Base-by-base conservation (phyloP, 2,329 filamentous ascomycete genomes). In the Herpotrichia juniperi region DNA sequence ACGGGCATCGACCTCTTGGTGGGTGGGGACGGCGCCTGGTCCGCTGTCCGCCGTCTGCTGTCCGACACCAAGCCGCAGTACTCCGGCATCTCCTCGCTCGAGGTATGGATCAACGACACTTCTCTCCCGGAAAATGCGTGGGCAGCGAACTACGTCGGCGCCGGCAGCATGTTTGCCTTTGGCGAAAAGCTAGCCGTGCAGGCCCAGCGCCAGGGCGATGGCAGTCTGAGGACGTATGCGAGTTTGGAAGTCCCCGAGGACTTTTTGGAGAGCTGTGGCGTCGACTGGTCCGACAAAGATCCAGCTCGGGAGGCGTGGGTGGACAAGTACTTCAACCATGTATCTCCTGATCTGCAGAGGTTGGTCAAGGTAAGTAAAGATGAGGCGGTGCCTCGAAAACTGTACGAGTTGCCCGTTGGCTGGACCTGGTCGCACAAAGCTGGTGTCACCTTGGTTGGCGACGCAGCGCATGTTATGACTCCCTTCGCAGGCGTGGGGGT, bases 381-480 rank as follows among this genome's bases (percentile, higher is more conserved):
- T 19, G 34, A 42, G 2, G 8, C 61, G 2, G 54, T 26, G 2
- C 48, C 67, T 4, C 61, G 68, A 4, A 39, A 76, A 1, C 69
- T 87, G 1, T 85, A 81, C 61, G 78, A 79, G 62, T 74, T 87
- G 9, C 83, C 83, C 0, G 64, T 81, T 1, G 83, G 58, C 2
- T 75, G 81, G 3, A 69, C 75, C 2, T 87, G 83, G 82, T 53
- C 74, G 34, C 74, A 79, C 42, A 71, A 69, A 16, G 63, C 70
- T 5, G 82, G 83, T 0, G 62, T 82, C 4, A 85, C 84, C 0
- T 62, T 85, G 12, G 74, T 86, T 22, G 85, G 85, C 4, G 83
- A 87, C 58, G 81, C 84, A 1, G 84, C 84, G 7, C 83, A 87
- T 65, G 61, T 85, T 19, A 84, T 85, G 81, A 78, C 79, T 1